Base-by-base conservation (phyloP, 2,329 filamentous ascomycete genomes). In the Apiospora saccharicola region DNA sequence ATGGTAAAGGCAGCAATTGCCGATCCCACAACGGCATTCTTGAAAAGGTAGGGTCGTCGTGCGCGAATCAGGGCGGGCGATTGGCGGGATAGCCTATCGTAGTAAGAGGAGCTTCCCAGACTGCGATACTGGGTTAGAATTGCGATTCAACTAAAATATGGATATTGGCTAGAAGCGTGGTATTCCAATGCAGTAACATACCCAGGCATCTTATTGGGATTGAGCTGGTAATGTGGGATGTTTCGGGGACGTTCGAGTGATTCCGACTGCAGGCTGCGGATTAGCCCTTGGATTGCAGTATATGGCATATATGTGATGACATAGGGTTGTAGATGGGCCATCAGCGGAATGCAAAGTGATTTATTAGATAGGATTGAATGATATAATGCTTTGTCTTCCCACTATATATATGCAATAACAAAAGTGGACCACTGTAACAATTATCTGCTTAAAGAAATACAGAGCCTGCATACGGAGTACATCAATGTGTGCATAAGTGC, bases 1-100 rank as follows among this genome's bases (percentile, higher is more conserved):
- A 94, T 87, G n/a, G 94, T 91, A 76, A 98, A 91, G 26, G 87
- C 88, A 76, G 93, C 87, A 68, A 98, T 88, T 19, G 87, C 90
- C n/a, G 93, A 80, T 24, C 96, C 96, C 0, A 95, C 94, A 73
- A 96, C 78, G 41, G 92, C 88, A 83, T 99, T 99, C 86, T 93
- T 97, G 83, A 98, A 85, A 53, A 99, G 88, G 82, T 97, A 99
- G 69, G 96, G 96, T 78, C 94, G 91, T 78, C 97, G 92, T 71
- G 96, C 96, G 80, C 96, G 94, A 81, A 98, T 92, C 75, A 99
- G 91, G 71, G 97, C 94, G 68, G 95, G 92, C 74, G 94, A 93
- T 83, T 97, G 95, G 76, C 93, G 92, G 85, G 93, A 93, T 80
- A 93, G 89, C 81, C 92, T 91, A 84, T 98, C 94, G 87, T 98